phyloP scores from a whole-genome alignment of 2,329 filamentous ascomycete species.

The Rhynchosporium graminicola region DNA sequence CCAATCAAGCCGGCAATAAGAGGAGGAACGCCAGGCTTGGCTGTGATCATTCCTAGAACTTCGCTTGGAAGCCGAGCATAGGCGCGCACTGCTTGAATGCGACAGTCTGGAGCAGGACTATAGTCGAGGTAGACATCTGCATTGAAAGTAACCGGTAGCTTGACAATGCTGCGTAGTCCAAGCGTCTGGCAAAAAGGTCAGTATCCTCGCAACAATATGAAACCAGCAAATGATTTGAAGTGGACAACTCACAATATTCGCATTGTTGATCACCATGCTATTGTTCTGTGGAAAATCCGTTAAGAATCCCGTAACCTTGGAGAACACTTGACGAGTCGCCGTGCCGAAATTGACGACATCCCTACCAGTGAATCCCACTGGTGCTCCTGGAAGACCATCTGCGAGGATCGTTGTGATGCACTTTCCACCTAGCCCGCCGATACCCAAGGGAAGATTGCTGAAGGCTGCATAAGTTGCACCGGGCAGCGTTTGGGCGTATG shows the following conservation, averaged over 20 bases:
- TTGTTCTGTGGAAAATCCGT: slow-evolving; percentile 10
- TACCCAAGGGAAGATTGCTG: neutral
- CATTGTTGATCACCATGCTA: slow-evolving; percentile 7
- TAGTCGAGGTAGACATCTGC: slow-evolving; percentile 17
- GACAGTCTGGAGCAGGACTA: neutral
- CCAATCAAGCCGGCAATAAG: neutral
- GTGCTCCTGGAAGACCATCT: neutral
- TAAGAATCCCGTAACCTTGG: slow-evolving; percentile 8
- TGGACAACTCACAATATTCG: slow-evolving; percentile 11
- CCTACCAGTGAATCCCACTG: neutral
- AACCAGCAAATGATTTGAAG: too few relatives aligned
- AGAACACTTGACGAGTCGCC: slow-evolving; percentile 15
- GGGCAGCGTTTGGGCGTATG: neutral
- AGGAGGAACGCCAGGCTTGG: neutral
- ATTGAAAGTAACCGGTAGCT: slow-evolving; percentile 11
- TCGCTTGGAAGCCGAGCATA: neutral
- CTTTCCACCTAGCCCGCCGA: neutral
- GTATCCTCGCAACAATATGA: neutral
- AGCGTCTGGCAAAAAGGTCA: slow-evolving; percentile 7
- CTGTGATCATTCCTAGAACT: neutral
- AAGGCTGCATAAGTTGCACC: neutral
- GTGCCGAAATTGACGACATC: neutral
- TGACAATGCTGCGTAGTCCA: neutral
- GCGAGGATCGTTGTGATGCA: slow-evolving; percentile 3
- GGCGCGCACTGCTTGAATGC: neutral